Base-by-base conservation (phyloP, 495 filamentous ascomycete genomes). In the Mytilinidion resinicola region DNA sequence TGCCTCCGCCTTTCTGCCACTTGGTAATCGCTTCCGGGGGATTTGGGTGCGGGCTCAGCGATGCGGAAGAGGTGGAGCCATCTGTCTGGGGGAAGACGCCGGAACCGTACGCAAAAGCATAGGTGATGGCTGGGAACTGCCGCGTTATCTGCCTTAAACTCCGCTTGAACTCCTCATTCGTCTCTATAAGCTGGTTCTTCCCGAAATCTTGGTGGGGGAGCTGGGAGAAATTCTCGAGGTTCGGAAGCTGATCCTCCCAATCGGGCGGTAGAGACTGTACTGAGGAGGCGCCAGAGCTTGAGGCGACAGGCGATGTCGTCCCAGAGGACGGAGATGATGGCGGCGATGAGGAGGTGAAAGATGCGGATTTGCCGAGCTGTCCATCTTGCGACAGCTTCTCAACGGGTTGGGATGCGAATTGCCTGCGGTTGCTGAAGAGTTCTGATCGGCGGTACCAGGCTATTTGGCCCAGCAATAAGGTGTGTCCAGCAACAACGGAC, bases 91-190 rank as follows among this genome's bases (percentile, higher is more conserved):
- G 80, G 68, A 98, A 98, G 6, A 98, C 93, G 8, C 95, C 93
- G 1, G 92, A 96, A 21, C 93, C 93, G 69, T 98, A 98, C 12
- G 93, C 93, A 70, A 98, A 93, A 6, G 91, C 92, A 74, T 97
- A 97, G 48, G 88, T 81, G 58, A 98, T 95, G 0, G 92, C 91
- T 0, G 95, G 93, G 72, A 98, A 97, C 57, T 91, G 82, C 89
- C 91, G 96, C 4, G 96, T 80, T 34, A 97, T 87, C 67, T 89
- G 83, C 15, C 91, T 85, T 37, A 98, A 72, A 14, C 83, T 86
- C 67, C 96, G 89, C 67, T 96, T 96, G 71, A 96, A 92, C 61
- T 96, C 90, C 60, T 89, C 82, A 71, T 96, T 91, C 66, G 96
- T 91, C 15, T 88, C 77, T 74, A 97, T 95, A 67, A 96, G 87